phyloP scores from a whole-genome alignment of 2,329 filamentous ascomycete species.

The Biscogniauxia sp. region DNA sequence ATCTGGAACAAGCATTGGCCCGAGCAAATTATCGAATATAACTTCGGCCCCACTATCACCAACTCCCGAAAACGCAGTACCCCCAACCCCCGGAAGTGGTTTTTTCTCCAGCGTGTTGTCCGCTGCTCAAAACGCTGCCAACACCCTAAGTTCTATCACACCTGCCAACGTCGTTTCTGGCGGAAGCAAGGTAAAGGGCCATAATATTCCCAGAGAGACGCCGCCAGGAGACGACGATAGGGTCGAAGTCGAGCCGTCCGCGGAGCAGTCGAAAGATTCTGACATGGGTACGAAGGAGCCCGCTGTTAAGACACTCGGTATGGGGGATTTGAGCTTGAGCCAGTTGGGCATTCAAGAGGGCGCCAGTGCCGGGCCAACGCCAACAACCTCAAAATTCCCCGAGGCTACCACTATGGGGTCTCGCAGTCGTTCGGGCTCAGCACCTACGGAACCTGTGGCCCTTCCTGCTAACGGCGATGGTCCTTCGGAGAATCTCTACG shows the following conservation, averaged over 20 bases:
- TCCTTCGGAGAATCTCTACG: slow-evolving; percentile 43
- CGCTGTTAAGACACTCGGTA: slow-evolving; percentile 84
- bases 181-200: slow-evolving; percentile 42
- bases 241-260: slow-evolving; percentile 44
- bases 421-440: slow-evolving; percentile 55
- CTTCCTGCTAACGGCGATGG: slow-evolving; percentile 34
- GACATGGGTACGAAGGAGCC: slow-evolving; percentile 61
- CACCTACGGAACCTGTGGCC: slow-evolving; percentile 46
- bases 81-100: slow-evolving; percentile 56
- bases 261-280: slow-evolving; percentile 38
- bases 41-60: slow-evolving; percentile 72
- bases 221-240: slow-evolving; percentile 34
- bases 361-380: slow-evolving; percentile 52
- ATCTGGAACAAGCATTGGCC: slow-evolving; percentile 53
- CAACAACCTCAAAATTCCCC: slow-evolving; percentile 54
- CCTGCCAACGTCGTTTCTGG: slow-evolving; percentile 59
- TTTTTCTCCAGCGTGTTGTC: slow-evolving; percentile 96
- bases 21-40: slow-evolving; percentile 84
- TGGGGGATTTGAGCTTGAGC: slow-evolving; percentile 83
- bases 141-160: slow-evolving; percentile 68
- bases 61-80: slow-evolving; percentile 62
- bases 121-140: slow-evolving; percentile 89
- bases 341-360: slow-evolving; percentile 75
- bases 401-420: slow-evolving; percentile 42
- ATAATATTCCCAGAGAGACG: slow-evolving; percentile 30